phyloP scores from a whole-genome alignment of 75 land plant genomes.

The Selaginella tamariscina region DNA sequence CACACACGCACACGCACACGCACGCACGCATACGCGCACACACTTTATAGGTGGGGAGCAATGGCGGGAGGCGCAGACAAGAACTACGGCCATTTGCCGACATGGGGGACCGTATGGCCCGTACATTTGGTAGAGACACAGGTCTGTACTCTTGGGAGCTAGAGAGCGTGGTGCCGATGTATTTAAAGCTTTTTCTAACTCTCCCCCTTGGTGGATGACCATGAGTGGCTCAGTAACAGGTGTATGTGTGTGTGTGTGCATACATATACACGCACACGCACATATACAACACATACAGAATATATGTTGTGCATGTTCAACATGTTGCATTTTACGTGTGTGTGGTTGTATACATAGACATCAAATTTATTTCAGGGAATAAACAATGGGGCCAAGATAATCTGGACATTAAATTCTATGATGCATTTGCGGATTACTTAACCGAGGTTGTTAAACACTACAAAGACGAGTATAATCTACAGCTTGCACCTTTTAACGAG shows the following conservation, averaged over 20 bases:
- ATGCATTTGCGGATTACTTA: constrained; percentile 27
- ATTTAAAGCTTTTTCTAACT: constrained; percentile 30
- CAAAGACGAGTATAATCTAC: constrained; percentile 16
- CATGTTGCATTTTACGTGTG: too few species aligned
- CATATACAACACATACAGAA: too few species aligned
- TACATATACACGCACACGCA: too few species aligned
- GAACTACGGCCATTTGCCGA: constrained; percentile 28
- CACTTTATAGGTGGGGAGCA: too few species aligned
- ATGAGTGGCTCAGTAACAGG: constrained; percentile 34
- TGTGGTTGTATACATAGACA: too few species aligned
- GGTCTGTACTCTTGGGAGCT: constrained; percentile 21
- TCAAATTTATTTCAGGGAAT: constrained; percentile 17
- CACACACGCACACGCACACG: too few species aligned
- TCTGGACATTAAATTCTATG: constrained; percentile 18
- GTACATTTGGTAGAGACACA: constrained; percentile 24
- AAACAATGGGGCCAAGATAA: constrained; percentile 25
- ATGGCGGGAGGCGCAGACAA: too few species aligned
- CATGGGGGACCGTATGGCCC: constrained; percentile 17
- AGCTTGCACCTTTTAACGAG: constrained; percentile 30
- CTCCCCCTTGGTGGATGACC: constrained; percentile 34
- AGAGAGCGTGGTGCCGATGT: constrained; percentile 22
- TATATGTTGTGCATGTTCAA: too few species aligned
- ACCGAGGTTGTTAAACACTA: constrained; percentile 29
- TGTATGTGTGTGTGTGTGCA: too few species aligned
- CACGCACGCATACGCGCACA: too few species aligned